Evolutionary conservation across 768 basidiomycete species (phyloP), one percentile per base, ranked within the genome.

Genomic region (Tremella yokohamensis): DNA sequence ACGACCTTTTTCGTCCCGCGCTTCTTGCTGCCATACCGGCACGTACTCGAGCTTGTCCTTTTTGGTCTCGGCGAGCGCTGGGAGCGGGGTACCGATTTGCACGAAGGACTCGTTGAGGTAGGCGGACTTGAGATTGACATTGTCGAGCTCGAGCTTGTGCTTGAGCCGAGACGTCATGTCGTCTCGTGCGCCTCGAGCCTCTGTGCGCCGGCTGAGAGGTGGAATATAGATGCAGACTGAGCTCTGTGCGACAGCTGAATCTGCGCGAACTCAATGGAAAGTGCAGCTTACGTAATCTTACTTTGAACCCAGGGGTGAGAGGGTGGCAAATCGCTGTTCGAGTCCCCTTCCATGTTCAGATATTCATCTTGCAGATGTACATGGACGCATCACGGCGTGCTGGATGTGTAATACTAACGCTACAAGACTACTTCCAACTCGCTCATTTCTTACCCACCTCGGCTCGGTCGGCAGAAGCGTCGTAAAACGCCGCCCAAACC

Each of bases 1-100:
- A 45, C 94, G 83, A 29, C 92, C 91, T 72, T 96, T 85, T 78
- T 98, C 93, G 79, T 98, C 93, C 65, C 88, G 82, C 11, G 91
- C 90, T 65, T 97, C 93, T 81, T 98, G 96, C 74, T 97, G 90
- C 94, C 96, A 98, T 54, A 96, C 77, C 0, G 96, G 94, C 24
- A 97, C 91, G 74, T 93, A 98, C 75, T 98, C 96, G 62, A 87
- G 87, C 6, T 83, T 85, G 73, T 98, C 96, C 73, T 85, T 90
- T 75, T 93, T 94, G 69, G 66, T 60, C 48, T 75, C 75, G 1
- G 93, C 89, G n/a, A 99, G 83, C 1, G 93, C 86, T 1, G 94
- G 94, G 2, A 97, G 78, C 1, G 94, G 90, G 16, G 94, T 98
- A 2, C 94, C 94, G 76, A 94, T 90, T 87, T 89, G 78, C 71